A percentile compares a stretch with the other conserved stretches of the same genome.
These are phyloP conservation scores for Lomentospora prolificans DNA, from an alignment of 2,329 filamentous ascomycete species.

Conservation along the genomic window DNA sequence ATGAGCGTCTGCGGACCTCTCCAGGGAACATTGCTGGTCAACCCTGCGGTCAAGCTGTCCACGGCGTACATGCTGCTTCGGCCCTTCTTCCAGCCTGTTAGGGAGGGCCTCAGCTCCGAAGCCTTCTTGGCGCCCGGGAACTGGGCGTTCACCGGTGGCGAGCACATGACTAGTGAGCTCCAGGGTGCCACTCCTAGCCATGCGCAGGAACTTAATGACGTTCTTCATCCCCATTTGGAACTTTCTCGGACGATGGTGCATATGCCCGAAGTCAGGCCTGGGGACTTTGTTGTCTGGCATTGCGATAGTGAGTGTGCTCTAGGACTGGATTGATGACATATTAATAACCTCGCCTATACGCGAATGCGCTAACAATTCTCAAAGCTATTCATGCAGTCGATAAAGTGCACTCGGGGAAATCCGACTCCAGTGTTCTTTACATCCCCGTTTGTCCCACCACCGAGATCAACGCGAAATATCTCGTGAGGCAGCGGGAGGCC, in stretches of 20 bases:
- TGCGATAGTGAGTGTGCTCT: slow-evolving; percentile 53
- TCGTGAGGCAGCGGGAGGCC: slow-evolving; percentile 58
- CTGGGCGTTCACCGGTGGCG: slow-evolving; percentile 30
- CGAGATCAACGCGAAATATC: slow-evolving; percentile 60
- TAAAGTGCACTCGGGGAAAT: slow-evolving; percentile 57
- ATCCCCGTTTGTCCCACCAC: slow-evolving; percentile 82
- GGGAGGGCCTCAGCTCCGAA: slow-evolving; percentile 51
- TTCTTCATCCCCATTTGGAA: slow-evolving; percentile 64
- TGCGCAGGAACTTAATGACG: slow-evolving; percentile 57
- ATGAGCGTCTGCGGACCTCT: slow-evolving; percentile 63
- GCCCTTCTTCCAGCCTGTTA: slow-evolving; percentile 63
- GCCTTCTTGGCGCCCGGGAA: slow-evolving; percentile 34
- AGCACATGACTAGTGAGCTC: slow-evolving; percentile 44
- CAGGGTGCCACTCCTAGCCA: slow-evolving; percentile 63
- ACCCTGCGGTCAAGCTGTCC: slow-evolving; percentile 63
- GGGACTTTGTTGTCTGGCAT: slow-evolving; percentile 78
- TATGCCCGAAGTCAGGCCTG: slow-evolving; percentile 57
- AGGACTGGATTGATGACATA: no score
- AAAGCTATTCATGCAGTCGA: slow-evolving; percentile 77
- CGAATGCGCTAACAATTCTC: no score
- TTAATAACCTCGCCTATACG: background rate
- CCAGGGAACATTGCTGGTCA: slow-evolving; percentile 64
- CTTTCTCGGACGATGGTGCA: slow-evolving; percentile 60
- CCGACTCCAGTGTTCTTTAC: slow-evolving; percentile 78
- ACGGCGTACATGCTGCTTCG: slow-evolving; percentile 74